Evolutionary conservation across 805 yeast genomes (phyloP).

Genomic region (Yamadazyma kitorensis): DNA sequence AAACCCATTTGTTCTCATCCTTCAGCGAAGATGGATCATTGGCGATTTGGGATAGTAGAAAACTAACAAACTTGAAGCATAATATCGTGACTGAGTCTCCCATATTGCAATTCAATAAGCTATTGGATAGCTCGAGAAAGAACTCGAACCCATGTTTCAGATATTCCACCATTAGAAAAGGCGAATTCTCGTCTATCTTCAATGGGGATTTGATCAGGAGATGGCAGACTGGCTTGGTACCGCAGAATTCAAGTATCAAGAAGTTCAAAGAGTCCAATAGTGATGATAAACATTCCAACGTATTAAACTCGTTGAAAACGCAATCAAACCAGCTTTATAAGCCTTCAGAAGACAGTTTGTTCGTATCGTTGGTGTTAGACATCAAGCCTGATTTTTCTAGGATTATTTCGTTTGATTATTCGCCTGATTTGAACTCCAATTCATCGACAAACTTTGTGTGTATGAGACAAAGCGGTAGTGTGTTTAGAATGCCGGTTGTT

Average conservation of each 20-base stretch:
- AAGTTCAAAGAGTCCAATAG: neutral
- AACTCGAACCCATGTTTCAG: constrained; percentile 64
- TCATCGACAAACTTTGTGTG: constrained; percentile 70
- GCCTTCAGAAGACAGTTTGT: constrained; percentile 54
- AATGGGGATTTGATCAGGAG: constrained; percentile 75
- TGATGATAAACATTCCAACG: constrained; percentile 8
- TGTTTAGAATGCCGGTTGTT: constrained; percentile 71
- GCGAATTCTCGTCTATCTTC: constrained; percentile 77
- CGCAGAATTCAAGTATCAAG: constrained; percentile 20
- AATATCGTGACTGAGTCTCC: constrained; percentile 49
- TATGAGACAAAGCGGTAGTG: constrained; percentile 87
- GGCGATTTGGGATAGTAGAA: constrained; percentile 79
- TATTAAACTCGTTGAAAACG: constrained; percentile 27
- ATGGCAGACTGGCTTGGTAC: constrained; percentile 71
- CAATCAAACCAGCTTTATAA: constrained; percentile 37
- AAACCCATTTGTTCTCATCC: constrained; percentile 65
- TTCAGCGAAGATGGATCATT: constrained; percentile 81
- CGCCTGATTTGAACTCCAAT: constrained; percentile 48
- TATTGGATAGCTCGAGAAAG: constrained; percentile 60
- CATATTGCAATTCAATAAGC: constrained; percentile 54
- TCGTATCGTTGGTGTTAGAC: constrained; percentile 75
- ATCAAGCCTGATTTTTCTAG: constrained; percentile 73
- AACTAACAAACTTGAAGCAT: constrained; percentile 30
- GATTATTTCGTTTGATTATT: constrained; percentile 82
- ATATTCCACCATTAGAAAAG: constrained; percentile 60